A percentile compares a stretch with the other conserved stretches of the same genome.
These are phyloP conservation scores for Panus rudis DNA, from an alignment of 768 basidiomycete species.

Conservation along the genomic window DNA sequence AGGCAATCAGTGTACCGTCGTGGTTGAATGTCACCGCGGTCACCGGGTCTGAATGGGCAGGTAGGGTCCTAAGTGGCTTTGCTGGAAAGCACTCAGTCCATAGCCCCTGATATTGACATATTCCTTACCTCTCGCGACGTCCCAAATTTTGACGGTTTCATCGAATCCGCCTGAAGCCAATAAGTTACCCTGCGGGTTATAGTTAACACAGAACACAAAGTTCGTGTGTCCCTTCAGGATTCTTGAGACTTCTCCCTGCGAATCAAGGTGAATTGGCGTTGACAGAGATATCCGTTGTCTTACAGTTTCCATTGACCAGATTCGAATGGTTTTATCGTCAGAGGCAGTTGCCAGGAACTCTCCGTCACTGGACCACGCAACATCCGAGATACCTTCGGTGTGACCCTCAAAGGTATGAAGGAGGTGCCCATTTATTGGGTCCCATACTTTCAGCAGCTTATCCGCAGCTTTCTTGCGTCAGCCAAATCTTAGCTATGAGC, in stretches of 20 bases:
- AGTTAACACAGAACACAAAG: slow-evolving; percentile 91
- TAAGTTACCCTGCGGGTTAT: slow-evolving; percentile 83
- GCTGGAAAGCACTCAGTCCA: slow-evolving; percentile 36
- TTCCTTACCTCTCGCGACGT: slow-evolving; percentile 72
- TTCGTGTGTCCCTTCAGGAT: slow-evolving; percentile 83
- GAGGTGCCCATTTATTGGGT: slow-evolving; percentile 64
- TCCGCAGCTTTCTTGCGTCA: slow-evolving; percentile 79
- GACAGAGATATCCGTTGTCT: too few relatives aligned
- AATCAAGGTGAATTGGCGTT: slow-evolving; percentile 10
- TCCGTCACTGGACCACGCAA: slow-evolving; percentile 83
- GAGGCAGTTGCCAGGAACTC: slow-evolving; percentile 86
- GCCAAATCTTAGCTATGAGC: slow-evolving; percentile 24
- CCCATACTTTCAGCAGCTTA: slow-evolving; percentile 78
- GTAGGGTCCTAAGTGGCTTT: slow-evolving; percentile 76
- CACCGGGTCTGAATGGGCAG: slow-evolving; percentile 96
- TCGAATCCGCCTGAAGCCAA: slow-evolving; percentile 93
- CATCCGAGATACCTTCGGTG: slow-evolving; percentile 78
- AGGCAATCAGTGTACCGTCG: slow-evolving; percentile 91
- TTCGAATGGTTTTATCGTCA: slow-evolving; percentile 83
- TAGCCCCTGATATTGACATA: background rate
- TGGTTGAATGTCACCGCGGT: slow-evolving; percentile 91
- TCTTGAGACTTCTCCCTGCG: slow-evolving; percentile 52
- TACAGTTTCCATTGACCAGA: slow-evolving; percentile 77
- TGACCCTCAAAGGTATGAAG: slow-evolving; percentile 70
- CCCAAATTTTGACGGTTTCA: slow-evolving; percentile 96